Percentiles rank a stretch among this genome's conserved stretches.
phyloP scores from a whole-genome alignment of 306 rosid species.

The Ormosia emarginata region DNA sequence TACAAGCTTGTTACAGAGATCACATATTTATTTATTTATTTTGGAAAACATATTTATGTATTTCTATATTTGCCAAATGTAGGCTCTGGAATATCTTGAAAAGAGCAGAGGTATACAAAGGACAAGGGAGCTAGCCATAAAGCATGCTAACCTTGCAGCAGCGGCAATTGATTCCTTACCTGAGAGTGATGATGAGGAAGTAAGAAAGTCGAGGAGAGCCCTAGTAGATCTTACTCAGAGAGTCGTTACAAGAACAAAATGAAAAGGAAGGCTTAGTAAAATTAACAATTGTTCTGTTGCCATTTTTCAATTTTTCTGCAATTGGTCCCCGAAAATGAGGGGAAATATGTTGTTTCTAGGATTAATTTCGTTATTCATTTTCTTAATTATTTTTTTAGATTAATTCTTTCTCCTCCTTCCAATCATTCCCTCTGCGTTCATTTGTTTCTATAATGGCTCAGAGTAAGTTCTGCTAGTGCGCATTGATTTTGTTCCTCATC shows the following conservation, averaged over 20 bases:
- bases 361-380: slow-evolving; percentile 2
- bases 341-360: slow-evolving; percentile 21
- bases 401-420: neutral
- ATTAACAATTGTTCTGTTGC: neutral
- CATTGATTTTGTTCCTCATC: neutral
- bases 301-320: neutral
- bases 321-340: neutral
- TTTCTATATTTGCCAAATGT: neutral
- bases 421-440: neutral
- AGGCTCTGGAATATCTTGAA: slow-evolving; percentile 90
- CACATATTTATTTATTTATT: neutral
- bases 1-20: neutral
- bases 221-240: slow-evolving; percentile 75
- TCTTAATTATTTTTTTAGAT: neutral
- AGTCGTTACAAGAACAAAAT: slow-evolving; percentile 81
- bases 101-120: slow-evolving; percentile 80
- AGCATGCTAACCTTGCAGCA: slow-evolving; percentile 85
- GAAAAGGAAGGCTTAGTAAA: slow-evolving; percentile 23
- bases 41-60: neutral
- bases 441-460: neutral
- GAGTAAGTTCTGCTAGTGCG: neutral
- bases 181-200: slow-evolving; percentile 62
- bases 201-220: slow-evolving; percentile 77
- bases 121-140: slow-evolving; percentile 73
- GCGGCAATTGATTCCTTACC: slow-evolving; percentile 90